These are phyloP conservation scores for Lasiodiplodia citricola DNA, from an alignment of 2,329 filamentous ascomycete species.

Conservation along the genomic window DNA sequence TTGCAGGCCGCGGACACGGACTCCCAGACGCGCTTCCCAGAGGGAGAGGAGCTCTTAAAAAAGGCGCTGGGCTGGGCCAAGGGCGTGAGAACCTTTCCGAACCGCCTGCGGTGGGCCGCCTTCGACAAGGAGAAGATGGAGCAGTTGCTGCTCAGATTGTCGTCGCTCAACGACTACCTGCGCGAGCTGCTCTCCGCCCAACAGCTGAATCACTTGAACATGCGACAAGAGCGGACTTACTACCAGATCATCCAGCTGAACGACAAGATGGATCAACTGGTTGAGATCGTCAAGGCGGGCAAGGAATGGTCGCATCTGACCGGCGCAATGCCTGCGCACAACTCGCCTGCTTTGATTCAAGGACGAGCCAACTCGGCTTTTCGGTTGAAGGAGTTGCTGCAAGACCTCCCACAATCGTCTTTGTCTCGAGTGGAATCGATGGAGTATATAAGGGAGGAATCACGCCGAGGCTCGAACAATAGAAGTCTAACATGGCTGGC, in stretches of 20 bases:
- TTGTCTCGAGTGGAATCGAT: constrained; percentile 28
- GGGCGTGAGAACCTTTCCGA: constrained; percentile 34
- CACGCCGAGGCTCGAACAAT: neutral
- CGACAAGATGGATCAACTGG: constrained; percentile 40
- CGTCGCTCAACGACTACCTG: constrained; percentile 45
- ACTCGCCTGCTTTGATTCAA: constrained; percentile 26
- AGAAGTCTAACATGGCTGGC: constrained; percentile 39
- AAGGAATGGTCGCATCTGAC: constrained; percentile 28
- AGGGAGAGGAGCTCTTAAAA: constrained; percentile 34
- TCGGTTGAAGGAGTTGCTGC: constrained; percentile 28
- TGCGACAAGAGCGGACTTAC: constrained; percentile 41
- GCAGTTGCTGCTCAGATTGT: constrained; percentile 39
- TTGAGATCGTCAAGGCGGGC: constrained; percentile 40
- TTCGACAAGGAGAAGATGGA: constrained; percentile 41
- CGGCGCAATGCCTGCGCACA: neutral
- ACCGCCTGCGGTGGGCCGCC: constrained; percentile 40
- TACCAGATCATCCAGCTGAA: constrained; percentile 47
- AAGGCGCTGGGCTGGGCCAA: constrained; percentile 39
- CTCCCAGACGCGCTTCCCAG: constrained; percentile 38
- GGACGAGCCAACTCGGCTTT: neutral
- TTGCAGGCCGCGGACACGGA: constrained; percentile 31
- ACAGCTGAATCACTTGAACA: constrained; percentile 37
- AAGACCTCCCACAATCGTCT: constrained; percentile 30
- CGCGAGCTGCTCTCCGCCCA: constrained; percentile 39
- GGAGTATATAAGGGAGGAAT: constrained; percentile 15